Base-by-base conservation (phyloP, 208 protist species). In the Lotmaria passim region DNA sequence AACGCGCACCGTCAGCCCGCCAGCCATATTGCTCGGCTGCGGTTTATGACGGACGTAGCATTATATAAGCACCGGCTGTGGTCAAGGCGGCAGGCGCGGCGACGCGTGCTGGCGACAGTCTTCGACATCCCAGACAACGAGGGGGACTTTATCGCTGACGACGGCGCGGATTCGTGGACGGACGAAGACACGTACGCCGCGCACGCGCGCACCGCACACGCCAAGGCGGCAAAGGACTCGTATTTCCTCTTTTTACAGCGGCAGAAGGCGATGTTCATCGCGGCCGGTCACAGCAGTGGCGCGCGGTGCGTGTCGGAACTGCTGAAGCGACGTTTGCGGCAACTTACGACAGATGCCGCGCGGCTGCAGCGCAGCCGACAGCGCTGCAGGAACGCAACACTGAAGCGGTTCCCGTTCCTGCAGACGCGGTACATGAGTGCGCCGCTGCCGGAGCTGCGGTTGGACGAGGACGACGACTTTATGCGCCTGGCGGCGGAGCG, bases 181-280 rank as follows among this genome's bases (percentile, higher is more conserved):
- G 76, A 76, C 7, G 61, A 67, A 23, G 71, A 73, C 44, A 67
- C 59, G 14, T 70, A 50, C 47, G 61, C 68, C 11, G 34, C 62
- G 7, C 74, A 81, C 31, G 61, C 71, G 0, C 62, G 53, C 17
- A 44, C 51, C 21, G 77, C 73, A 31, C 51, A 50, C 48, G 26
- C 38, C 7, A 56, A 63, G 28, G 66, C 73, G 0, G 64, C 39
- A 7, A 80, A 53, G 21, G 83, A 89, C 70, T 60, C 80, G 23
- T 81, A 84, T 58, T 90, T 86, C 47, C 60, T 90, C 10, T 82
- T 69, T 53, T 60, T 90, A 51, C 81, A 87, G 52, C 57, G 53
- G 5, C 64, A 81, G 51, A 81, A 82, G 65, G 66, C 44, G 19
- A 10, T 24, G 7, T 41, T 83, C 30, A 60, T 51, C 50, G 62